Evolutionary conservation across 73 alveolate species (phyloP).

Genomic region (Uronychia binucleata): DNA sequence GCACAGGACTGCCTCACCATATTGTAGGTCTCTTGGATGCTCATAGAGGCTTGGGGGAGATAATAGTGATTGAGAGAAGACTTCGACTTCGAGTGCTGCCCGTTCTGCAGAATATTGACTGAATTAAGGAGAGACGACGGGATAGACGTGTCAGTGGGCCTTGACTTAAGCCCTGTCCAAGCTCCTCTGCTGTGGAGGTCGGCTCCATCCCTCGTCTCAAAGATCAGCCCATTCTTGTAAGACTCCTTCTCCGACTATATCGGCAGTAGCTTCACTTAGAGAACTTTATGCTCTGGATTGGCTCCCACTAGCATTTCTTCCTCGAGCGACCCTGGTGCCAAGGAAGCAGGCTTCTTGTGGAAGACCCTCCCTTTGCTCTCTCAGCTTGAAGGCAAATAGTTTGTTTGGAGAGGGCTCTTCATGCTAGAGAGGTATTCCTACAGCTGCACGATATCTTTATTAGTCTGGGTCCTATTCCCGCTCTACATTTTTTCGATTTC

Average conservation of each 20-base stretch:
- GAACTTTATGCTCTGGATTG: neutral
- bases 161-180: neutral
- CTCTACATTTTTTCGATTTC: no score
- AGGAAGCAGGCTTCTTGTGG: neutral
- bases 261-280: neutral
- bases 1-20: neutral
- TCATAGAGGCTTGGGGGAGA: no score
- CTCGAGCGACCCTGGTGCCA: neutral
- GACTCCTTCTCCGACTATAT: neutral
- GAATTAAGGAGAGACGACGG: neutral
- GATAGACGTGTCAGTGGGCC: neutral
- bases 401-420: neutral
- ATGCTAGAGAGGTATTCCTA: neutral
- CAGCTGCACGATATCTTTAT: no score
- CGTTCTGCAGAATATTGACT: neutral
- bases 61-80: neutral
- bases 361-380: neutral
- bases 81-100: neutral
- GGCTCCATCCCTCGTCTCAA: neutral
- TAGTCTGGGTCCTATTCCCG: no score
- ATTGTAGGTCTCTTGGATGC: neutral
- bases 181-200: neutral
- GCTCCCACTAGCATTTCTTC: neutral
- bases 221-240: neutral
- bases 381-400: neutral